phyloP scores from a whole-genome alignment of 2,329 filamentous ascomycete species.

The Kalaharituber pfeilii region DNA sequence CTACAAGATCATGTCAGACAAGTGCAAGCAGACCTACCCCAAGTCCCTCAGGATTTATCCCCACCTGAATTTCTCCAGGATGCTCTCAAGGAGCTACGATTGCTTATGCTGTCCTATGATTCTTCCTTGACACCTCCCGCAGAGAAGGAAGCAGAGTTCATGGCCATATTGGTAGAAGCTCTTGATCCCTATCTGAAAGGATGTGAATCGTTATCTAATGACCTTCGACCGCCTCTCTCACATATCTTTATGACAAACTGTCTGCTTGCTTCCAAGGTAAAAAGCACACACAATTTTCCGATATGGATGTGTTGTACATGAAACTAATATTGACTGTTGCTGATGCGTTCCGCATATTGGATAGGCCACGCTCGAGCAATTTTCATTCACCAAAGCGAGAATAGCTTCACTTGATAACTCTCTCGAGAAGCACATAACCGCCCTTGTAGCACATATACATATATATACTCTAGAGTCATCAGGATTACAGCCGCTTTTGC shows the following conservation, averaged over 20 bases:
- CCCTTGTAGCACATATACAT: constrained; percentile 51
- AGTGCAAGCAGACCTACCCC: constrained; percentile 53
- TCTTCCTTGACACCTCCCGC: constrained; percentile 50
- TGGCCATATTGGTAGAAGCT: constrained; percentile 56
- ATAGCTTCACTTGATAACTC: constrained; percentile 39
- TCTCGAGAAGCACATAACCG: constrained; percentile 38
- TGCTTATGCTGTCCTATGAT: constrained; percentile 74
- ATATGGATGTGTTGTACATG: constrained; percentile 49
- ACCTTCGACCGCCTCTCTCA: constrained; percentile 40
- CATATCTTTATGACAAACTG: constrained; percentile 62
- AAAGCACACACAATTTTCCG: constrained; percentile 30
- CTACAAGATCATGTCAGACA: constrained; percentile 64
- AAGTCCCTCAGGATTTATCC: constrained; percentile 52
- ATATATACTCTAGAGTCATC: constrained; percentile 57
- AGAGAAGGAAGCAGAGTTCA: constrained; percentile 50
- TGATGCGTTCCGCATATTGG: background rate
- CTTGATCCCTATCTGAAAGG: constrained; percentile 70
- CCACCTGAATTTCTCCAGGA: constrained; percentile 67
- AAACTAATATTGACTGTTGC: background rate
- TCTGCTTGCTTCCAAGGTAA: constrained; percentile 39
- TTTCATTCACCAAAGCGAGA: constrained; percentile 28
- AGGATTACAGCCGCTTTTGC: constrained; percentile 48
- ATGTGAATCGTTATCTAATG: constrained; percentile 51
- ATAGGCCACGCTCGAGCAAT: constrained; percentile 13
- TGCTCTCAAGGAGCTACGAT: constrained; percentile 56